phyloP scores from a whole-genome alignment of 2,329 filamentous ascomycete species.

The Trichoderma sp. region DNA sequence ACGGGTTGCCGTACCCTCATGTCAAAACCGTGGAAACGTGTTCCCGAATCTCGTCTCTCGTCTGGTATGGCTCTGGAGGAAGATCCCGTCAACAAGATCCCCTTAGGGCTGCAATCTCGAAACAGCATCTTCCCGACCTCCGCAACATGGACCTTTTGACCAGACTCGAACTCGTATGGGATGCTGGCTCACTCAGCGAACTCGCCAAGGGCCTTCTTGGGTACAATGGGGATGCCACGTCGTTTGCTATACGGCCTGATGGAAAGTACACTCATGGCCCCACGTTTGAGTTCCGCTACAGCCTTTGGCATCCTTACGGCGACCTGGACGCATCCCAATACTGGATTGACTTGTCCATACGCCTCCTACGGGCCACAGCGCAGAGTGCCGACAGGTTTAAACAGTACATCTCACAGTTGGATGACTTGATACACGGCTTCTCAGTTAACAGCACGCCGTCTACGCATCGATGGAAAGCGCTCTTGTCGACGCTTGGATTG shows the following conservation, averaged over 20 bases:
- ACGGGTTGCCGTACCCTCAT: background rate
- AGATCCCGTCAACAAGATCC: background rate
- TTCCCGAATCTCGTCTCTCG: background rate
- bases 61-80: slow-evolving; percentile 1
- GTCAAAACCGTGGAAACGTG: background rate
- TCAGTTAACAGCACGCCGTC: background rate
- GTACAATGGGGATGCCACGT: background rate
- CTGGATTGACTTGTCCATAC: slow-evolving; percentile 15
- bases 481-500: slow-evolving; percentile 3
- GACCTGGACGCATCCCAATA: slow-evolving; percentile 14
- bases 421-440: slow-evolving; percentile 3
- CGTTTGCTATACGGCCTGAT: slow-evolving; percentile 8
- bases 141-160: background rate
- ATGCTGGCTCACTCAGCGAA: background rate
- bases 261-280: background rate
- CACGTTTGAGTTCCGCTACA: slow-evolving; percentile 19
- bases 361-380: background rate
- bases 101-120: background rate
- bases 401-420: background rate
- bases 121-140: slow-evolving; percentile 14
- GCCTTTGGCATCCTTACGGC: slow-evolving; percentile 21
- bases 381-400: background rate
- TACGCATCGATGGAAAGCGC: slow-evolving; percentile 1
- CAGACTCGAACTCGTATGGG: slow-evolving; percentile 16
- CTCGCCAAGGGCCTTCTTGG: background rate